phyloP scores from a whole-genome alignment of 768 basidiomycete genomes.

The Dioszegia crocea region DNA sequence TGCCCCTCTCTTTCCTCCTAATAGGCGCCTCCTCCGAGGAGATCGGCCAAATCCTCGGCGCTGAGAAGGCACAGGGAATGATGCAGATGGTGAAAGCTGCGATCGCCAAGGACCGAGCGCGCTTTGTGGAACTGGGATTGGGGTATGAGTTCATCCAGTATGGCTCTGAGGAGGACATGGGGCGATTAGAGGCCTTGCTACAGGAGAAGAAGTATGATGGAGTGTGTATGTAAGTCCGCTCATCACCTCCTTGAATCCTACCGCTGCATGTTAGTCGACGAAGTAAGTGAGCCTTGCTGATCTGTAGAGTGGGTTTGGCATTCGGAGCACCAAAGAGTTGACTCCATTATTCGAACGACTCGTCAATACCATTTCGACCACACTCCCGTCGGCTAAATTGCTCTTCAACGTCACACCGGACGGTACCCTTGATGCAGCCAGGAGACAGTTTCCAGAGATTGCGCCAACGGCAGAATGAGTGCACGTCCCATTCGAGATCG shows the following conservation, averaged over 20 bases:
- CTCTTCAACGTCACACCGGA: conserved; percentile 15
- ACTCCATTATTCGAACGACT: conserved; percentile 11
- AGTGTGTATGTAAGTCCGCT: conserved; percentile 16
- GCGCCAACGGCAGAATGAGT: too few species aligned
- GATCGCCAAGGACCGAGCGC: not conserved
- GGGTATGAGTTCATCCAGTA: not conserved
- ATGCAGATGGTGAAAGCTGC: not conserved
- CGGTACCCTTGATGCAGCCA: conserved; percentile 1
- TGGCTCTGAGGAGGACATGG: conserved; percentile 8
- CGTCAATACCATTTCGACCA: conserved; percentile 12
- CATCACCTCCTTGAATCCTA: not conserved
- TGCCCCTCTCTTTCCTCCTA: conserved; percentile 12
- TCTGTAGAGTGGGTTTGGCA: conserved; percentile 11
- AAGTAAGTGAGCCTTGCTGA: not conserved
- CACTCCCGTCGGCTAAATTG: not conserved
- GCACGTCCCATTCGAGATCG: too few species aligned
- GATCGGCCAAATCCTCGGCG: not conserved
- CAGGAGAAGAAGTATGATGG: conserved; percentile 3
- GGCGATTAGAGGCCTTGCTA: not conserved
- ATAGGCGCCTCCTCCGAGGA: conserved; percentile 7
- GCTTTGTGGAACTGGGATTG: not conserved
- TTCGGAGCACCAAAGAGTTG: conserved; percentile 3
- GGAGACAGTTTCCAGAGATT: conserved; percentile 3
- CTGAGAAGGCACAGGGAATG: not conserved
- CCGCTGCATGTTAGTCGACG: not conserved